Base-by-base conservation (phyloP, 495 filamentous ascomycete genomes). In the Penicillium fimorum region DNA sequence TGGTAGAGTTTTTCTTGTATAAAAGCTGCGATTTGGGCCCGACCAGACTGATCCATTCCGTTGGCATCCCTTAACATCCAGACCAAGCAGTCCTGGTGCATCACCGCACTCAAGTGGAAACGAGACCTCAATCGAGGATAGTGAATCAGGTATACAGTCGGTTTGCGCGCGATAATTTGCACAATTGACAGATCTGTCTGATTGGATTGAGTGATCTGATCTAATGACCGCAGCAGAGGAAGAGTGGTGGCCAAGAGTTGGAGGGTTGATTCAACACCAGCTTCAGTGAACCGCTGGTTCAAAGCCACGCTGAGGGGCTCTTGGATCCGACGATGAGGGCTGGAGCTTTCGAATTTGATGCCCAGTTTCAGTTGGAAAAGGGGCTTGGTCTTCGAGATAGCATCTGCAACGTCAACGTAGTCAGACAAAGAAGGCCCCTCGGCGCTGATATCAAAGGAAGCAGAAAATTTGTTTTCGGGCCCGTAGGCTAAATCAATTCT, bases 241-340 rank as follows among this genome's bases (percentile, higher is more conserved):
- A 94, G 76, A 1, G 90, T 93, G 17, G 83, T 66, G 1, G 72
- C 63, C 29, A 92, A 76, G 30, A 80, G 58, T 10, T 67, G 72
- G 20, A 84, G 74, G 30, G 88, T 80, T 8, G 68, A 65, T 53
- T 82, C 72, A 27, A 92, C 71, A 11, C 83, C 81, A 1, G 66
- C 54, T n/a, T 77, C 59, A 24, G 73, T 66, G 24, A 74, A 74
- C 37, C 54, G 49, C 15, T 66, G 57, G 66, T 92, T 92, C 48
- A 94, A 70, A 37, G 82, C 73, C 17, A 73, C 73, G 7, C 79
- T 80, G 12, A 97, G 75, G 29, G 81, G 72, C 50, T 88, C 83
- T 35, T 82, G 73, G 18, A 92, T 84, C 15, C 88, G 83, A 43
- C 87, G 76, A 66, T 96, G 92, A 0, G 92, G 92, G 58, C 91